These are phyloP conservation scores for Exserohilum rostratum DNA, from an alignment of 2,329 filamentous ascomycete genomes.

Conservation along the genomic window DNA sequence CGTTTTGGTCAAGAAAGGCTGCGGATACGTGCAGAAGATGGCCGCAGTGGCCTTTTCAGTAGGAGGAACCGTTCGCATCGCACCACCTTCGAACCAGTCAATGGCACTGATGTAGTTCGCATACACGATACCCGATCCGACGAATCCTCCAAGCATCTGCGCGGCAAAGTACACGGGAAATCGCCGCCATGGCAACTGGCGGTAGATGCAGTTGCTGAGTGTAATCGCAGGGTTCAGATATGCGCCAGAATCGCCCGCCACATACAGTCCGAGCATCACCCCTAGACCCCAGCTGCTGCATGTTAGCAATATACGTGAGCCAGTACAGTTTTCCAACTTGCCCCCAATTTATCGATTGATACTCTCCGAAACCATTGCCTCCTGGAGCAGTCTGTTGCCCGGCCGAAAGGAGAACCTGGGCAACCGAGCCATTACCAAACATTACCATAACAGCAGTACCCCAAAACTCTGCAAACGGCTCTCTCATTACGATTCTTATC, in stretches of 20 bases:
- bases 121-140: constrained; percentile 56
- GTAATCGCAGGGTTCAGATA: constrained; percentile 72
- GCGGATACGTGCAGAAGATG: constrained; percentile 76
- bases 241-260: constrained; percentile 68
- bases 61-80: constrained; percentile 66
- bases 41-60: constrained; percentile 66
- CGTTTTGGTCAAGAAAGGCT: constrained; percentile 67
- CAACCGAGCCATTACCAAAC: constrained; percentile 54
- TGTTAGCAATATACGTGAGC: constrained; percentile 5
- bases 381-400: constrained; percentile 49
- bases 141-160: constrained; percentile 71
- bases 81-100: constrained; percentile 65
- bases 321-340: constrained; percentile 10
- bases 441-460: constrained; percentile 51
- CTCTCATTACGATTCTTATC: constrained; percentile 47
- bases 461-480: constrained; percentile 55
- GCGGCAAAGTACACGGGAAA: constrained; percentile 71
- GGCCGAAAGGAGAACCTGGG: constrained; percentile 50
- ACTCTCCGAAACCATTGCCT: constrained; percentile 50
- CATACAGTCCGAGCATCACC: constrained; percentile 63
- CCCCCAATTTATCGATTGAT: constrained; percentile 53
- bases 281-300: constrained; percentile 43
- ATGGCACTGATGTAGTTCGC: constrained; percentile 63
- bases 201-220: constrained; percentile 70
- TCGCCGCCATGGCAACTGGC: constrained; percentile 71